Evolutionary conservation across 2,329 filamentous ascomycete species (phyloP), one percentile per base, ranked within the genome.

Genomic region (Epichloe aotearoae): DNA sequence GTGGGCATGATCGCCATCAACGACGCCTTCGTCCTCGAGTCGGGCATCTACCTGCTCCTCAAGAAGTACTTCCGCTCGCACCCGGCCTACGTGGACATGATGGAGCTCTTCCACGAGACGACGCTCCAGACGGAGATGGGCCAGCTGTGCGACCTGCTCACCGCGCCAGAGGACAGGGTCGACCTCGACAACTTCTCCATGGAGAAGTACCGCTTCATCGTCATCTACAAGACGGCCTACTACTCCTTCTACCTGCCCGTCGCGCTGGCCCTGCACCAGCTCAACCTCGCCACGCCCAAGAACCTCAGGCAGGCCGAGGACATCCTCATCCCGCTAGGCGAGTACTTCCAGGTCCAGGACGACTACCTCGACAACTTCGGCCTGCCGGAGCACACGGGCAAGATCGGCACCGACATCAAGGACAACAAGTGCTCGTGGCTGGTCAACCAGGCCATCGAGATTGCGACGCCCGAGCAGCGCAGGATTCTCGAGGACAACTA

Each of bases 401-500:
- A 98, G 81, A 95, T 97, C 58, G 93, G 93, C 58, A 98, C 93
- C 54, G 93, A 98, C 64, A 98, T 98, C 69, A 84, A 90, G 77
- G 93, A 98, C 74, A 98, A 98, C 80, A 98, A 98, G 79, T 98
- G 93, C 78, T 94, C 88, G 41, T 98, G 93, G 93, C 75, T 98
- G 53, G 80, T 98, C 70, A 98, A 98, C 78, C 84, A 95, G 71
- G 93, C 93, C 45, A 76, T 98, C 53, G 77, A 82, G 66, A 78
- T 84, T 55, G 86, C 80, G 57, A 90, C 79, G 2, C 82, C 88
- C 1, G 88, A 91, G 67, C 93, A 98, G 77, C 83, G 89, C 64
- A 77, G 86, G 70, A 69, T 94, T 39, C 82, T 98, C 48, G 88
- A 96, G 64, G 81, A 88, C 52, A 91, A 95, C 74, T 98, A 98